Evolutionary conservation across 768 basidiomycete genomes (phyloP), one percentile per base, ranked within the genome.

Genomic region (Lentinula lateritia): DNA sequence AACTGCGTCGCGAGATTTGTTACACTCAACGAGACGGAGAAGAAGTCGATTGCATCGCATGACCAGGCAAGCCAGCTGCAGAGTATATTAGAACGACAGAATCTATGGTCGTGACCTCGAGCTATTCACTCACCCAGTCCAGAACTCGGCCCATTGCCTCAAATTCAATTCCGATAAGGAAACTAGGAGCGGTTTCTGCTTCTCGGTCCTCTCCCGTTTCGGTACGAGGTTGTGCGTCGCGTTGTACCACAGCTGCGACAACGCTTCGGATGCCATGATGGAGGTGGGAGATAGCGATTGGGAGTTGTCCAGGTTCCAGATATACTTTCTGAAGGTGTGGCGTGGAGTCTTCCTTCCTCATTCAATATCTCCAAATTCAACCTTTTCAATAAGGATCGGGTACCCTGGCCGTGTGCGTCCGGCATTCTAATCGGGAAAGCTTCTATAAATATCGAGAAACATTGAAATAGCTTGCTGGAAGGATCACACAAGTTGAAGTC

Each of bases 41-140:
- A 95, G 74, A 91, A 94, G 70, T 94, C 93, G 70, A 92, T 84
- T 0, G 92, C 90, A 68, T 93, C 92, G 72, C 84, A 87, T 1
- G 87, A 89, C 93, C 93, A 95, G 0, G 91, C 90, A 12, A 94
- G 76, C 88, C 88, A 93, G 46, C 87, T 89, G 64, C 20, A 41
- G 9, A 23, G 52, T 16, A 62, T 56, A 57, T 28, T 28, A 62
- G 52, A 43, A 34, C 16, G 13, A 28, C 16, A 39, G 23, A 52
- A 39, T 28, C 28, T 20, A 39, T n/a, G 39, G 57, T n/a, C 35
- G 41, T 52, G 39, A 53, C 18, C 43, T 16, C 16, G 13, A 61
- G 41, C 8, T 41, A 65, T 16, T 13, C 85, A 74, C 85, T 80
- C 66, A 84, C 83, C 87, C 85, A 50, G 80, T 78, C 69, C 78